Conservation (phyloP, 352 stramenopile genomes). For the Blastocystis sp. region DNA sequence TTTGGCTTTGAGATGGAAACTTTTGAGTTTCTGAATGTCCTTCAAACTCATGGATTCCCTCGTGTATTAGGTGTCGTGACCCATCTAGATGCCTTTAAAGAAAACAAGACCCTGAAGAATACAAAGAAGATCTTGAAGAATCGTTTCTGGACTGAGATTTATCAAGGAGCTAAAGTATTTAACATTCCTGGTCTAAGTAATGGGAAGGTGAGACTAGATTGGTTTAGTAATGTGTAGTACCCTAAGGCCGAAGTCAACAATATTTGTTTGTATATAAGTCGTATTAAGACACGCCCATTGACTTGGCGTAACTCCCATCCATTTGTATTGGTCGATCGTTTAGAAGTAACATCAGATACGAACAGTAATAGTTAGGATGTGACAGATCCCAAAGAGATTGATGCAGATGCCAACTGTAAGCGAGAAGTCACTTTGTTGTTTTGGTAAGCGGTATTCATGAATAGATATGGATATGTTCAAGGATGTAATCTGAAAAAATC, state of each 20-base stretch:
- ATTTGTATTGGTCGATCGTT: conserved; percentile 94
- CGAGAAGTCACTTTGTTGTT: conserved; percentile 84
- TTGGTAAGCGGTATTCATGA: neutral
- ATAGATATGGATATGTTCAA: conserved; percentile 90
- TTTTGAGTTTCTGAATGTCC: conserved; percentile 99
- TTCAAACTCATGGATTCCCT: conserved; percentile 87
- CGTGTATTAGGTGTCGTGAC: conserved; percentile 98
- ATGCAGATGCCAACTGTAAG: conserved; percentile 85
- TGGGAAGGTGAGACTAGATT: conserved; percentile 78
- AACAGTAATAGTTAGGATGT: conserved; percentile 84
- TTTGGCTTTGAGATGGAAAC: conserved; percentile 99
- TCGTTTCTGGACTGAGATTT: conserved; percentile 97
- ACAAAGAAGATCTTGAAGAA: conserved; percentile 98
- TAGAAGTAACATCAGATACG: conserved; percentile 71
- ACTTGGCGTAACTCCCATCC: conserved; percentile 98
- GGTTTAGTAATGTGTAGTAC: conserved; percentile 77
- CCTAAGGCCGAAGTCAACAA: conserved; percentile 97
- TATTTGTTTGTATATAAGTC: conserved; percentile 90
- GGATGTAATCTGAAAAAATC: conserved; percentile 93
- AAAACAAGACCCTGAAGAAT: conserved; percentile 93
- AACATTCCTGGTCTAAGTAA: conserved; percentile 94
- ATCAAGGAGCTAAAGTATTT: conserved; percentile 86
- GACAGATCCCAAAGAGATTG: conserved; percentile 87
- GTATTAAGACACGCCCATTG: conserved; percentile 95
- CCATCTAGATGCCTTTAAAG: conserved; percentile 95